Percentiles rank a stretch among this genome's conserved stretches.
Evolutionary conservation across 768 basidiomycete genomes (phyloP).

Genomic region (Hysterangium stoloniferum): DNA sequence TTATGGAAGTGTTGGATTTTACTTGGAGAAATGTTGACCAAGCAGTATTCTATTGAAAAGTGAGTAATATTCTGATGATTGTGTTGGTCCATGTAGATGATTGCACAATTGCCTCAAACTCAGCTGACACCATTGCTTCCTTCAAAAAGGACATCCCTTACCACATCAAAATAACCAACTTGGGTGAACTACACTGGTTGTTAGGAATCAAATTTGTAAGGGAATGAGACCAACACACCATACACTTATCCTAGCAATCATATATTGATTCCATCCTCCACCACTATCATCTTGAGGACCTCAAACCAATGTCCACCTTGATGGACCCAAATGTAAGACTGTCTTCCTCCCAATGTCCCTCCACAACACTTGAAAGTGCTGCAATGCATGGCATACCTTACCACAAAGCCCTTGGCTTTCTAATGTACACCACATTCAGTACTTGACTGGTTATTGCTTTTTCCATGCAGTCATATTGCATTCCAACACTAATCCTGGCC

Average conservation of each 20-base stretch:
- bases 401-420: constrained; percentile 14
- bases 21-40: constrained; percentile 24
- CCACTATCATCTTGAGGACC: constrained; percentile 11
- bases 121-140: constrained; percentile 9
- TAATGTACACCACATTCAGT: constrained; percentile 16
- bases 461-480: constrained; percentile 12
- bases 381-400: too few relatives aligned
- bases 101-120: constrained; percentile 13
- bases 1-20: too few relatives aligned
- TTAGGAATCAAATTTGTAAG: not conserved
- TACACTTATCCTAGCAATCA: not conserved
- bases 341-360: too few relatives aligned
- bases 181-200: not conserved
- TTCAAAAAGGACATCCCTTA: too few relatives aligned
- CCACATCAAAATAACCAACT: not conserved
- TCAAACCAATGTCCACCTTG: too few relatives aligned
- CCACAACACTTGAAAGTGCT: too few relatives aligned
- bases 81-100: too few relatives aligned
- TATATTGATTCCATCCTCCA: constrained; percentile 12
- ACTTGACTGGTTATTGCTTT: constrained; percentile 21
- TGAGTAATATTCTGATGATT: constrained; percentile 12
- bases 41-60: constrained; percentile 25
- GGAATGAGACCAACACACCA: not conserved
- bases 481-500: too few relatives aligned
- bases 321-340: too few relatives aligned